These are phyloP conservation scores for Geosiphon pyriformis DNA, from an alignment of 192 early-diverging fungal species.

Conservation along the genomic window DNA sequence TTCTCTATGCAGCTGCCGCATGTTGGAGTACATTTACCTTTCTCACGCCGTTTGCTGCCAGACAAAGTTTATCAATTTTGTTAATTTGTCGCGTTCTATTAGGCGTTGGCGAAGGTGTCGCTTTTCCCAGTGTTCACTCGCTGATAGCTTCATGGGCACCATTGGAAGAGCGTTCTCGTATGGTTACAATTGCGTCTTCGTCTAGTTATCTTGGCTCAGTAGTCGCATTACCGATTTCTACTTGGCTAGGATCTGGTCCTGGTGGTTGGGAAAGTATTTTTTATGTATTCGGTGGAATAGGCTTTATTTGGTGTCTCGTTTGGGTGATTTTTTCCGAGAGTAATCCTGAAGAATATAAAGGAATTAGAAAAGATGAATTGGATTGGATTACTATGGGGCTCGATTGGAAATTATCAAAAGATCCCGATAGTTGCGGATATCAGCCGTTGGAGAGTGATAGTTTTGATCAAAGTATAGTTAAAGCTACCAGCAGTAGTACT, in stretches of 20 bases:
- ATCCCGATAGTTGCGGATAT: not conserved
- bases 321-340: conserved; percentile 37
- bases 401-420: not conserved
- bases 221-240: conserved; percentile 35
- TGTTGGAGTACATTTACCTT: conserved; percentile 32
- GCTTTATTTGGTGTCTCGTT: conserved; percentile 25
- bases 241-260: conserved; percentile 29
- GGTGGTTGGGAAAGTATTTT: conserved; percentile 41
- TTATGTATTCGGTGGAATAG: conserved; percentile 34
- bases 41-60: conserved; percentile 25
- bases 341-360: conserved; percentile 20
- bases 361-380: conserved; percentile 26
- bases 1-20: conserved; percentile 24
- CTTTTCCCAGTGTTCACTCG: conserved; percentile 33
- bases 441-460: not conserved
- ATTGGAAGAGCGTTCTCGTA: conserved; percentile 30
- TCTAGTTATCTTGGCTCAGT: conserved; percentile 30
- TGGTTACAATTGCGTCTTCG: conserved; percentile 31
- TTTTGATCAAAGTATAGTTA: not conserved
- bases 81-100: conserved; percentile 29
- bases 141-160: conserved; percentile 35
- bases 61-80: conserved; percentile 18
- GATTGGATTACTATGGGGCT: conserved; percentile 28
- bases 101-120: conserved; percentile 35
- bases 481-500: not conserved